These are phyloP conservation scores for Puccinia novopanici DNA, from an alignment of 1,284 basidiomycete species.

Conservation along the genomic window DNA sequence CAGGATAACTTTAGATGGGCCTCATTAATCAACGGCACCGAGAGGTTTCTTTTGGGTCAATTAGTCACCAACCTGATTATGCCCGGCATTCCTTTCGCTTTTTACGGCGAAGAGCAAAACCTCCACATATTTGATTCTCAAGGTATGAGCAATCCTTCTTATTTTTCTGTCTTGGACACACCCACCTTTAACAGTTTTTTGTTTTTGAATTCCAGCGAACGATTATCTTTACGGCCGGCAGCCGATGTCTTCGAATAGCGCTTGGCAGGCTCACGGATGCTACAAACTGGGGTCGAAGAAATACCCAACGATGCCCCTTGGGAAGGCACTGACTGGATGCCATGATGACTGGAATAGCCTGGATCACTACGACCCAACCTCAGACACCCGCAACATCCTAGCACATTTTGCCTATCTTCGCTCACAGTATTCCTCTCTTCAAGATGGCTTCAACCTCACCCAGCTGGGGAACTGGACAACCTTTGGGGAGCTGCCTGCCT, in stretches of 20 bases:
- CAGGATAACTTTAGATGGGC: conserved; percentile 95
- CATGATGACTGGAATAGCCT: conserved; percentile 82
- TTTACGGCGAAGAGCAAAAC: conserved; percentile 51
- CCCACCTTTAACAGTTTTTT: background rate
- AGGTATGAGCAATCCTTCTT: conserved; percentile 21
- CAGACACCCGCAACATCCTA: conserved; percentile 72
- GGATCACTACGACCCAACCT: conserved; percentile 87
- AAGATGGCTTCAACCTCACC: conserved; percentile 79
- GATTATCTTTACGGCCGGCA: conserved; percentile 69
- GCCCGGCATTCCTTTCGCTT: conserved; percentile 77
- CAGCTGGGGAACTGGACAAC: conserved; percentile 80
- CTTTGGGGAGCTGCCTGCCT: conserved; percentile 74
- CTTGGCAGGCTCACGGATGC: conserved; percentile 89
- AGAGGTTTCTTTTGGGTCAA: conserved; percentile 71
- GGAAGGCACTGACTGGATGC: conserved; percentile 75
- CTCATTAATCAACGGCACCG: conserved; percentile 75
- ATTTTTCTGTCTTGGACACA: background rate
- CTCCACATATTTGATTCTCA: conserved; percentile 44
- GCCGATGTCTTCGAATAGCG: conserved; percentile 78
- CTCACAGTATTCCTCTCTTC: conserved; percentile 69
- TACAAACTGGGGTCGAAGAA: conserved; percentile 82
- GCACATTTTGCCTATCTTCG: conserved; percentile 73
- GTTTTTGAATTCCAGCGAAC: background rate
- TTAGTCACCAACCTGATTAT: conserved; percentile 78
- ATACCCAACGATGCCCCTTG: conserved; percentile 84